A percentile compares a stretch with the other conserved stretches of the same genome.
phyloP scores from a whole-genome alignment of 768 basidiomycete genomes.

The Tricholoma hemisulphureum region DNA sequence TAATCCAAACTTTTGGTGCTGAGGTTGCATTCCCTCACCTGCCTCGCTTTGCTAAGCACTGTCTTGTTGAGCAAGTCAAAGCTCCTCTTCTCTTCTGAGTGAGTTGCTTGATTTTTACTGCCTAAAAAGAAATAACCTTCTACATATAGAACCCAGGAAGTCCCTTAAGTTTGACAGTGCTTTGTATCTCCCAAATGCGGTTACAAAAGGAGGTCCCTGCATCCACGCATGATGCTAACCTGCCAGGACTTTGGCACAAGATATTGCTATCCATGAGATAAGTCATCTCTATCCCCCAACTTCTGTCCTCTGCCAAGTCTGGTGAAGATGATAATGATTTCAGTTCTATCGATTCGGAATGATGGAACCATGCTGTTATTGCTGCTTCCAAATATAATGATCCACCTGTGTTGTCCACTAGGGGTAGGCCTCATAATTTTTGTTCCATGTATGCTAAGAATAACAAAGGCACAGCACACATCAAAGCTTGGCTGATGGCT shows the following conservation, averaged over 20 bases:
- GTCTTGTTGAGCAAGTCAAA: background rate
- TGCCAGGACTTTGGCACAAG: background rate
- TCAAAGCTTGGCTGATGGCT: background rate
- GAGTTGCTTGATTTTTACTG: background rate
- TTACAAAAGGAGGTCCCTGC: constrained; percentile 3
- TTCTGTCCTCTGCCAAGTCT: background rate
- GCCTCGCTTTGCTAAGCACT: constrained; percentile 5
- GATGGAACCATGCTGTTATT: background rate
- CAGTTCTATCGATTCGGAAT: background rate
- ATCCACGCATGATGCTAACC: constrained; percentile 4
- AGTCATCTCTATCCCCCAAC: background rate
- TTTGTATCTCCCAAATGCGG: constrained; percentile 3
- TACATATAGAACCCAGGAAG: background rate
- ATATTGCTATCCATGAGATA: constrained; percentile 3
- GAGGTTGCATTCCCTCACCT: constrained; percentile 14
- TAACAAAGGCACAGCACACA: background rate
- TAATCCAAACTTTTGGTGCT: constrained; percentile 11
- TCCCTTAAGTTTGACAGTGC: background rate
- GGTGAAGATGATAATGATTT: background rate
- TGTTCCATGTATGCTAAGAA: background rate
- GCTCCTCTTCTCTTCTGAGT: background rate
- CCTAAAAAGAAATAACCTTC: background rate
- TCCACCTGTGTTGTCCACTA: background rate
- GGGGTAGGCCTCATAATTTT: background rate
- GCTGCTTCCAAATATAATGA: background rate